Percentiles rank a stretch among this genome's conserved stretches.
These are phyloP conservation scores for Phylloporus sp. DNA, from an alignment of 768 basidiomycete species.

Conservation along the genomic window DNA sequence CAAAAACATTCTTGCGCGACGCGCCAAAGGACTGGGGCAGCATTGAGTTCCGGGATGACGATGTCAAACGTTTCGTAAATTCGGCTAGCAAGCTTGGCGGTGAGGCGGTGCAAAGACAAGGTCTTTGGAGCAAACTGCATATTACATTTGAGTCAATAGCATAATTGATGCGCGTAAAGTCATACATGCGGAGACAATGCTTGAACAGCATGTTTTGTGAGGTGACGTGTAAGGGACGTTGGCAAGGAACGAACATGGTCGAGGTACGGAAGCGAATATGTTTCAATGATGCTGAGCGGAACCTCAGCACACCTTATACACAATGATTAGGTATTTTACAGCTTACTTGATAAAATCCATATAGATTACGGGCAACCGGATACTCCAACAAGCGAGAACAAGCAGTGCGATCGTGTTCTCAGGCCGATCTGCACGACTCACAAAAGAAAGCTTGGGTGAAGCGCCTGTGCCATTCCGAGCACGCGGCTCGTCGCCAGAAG, in stretches of 20 bases:
- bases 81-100: conserved; percentile 58
- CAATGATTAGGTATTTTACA: background rate
- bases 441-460: conserved; percentile 13
- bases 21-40: conserved; percentile 75
- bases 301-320: conserved; percentile 1
- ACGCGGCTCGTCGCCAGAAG: conserved; percentile 14
- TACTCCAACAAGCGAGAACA: conserved; percentile 71
- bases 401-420: conserved; percentile 63
- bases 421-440: conserved; percentile 36
- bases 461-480: conserved; percentile 3
- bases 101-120: conserved; percentile 52
- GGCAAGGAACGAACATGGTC: conserved; percentile 66
- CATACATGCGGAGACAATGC: conserved; percentile 68
- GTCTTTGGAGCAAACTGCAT: conserved; percentile 63
- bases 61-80: conserved; percentile 54
- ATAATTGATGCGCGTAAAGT: conserved; percentile 1
- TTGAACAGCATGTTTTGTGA: conserved; percentile 65
- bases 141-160: conserved; percentile 11
- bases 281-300: conserved; percentile 61
- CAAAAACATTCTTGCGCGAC: conserved; percentile 56
- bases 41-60: conserved; percentile 69
- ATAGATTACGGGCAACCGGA: conserved; percentile 73
- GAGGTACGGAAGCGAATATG: conserved; percentile 76
- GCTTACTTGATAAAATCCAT: conserved; percentile 71
- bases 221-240: conserved; percentile 54